Evolutionary conservation across 2,329 filamentous ascomycete species (phyloP).

Genomic region (Septoria linicola): DNA sequence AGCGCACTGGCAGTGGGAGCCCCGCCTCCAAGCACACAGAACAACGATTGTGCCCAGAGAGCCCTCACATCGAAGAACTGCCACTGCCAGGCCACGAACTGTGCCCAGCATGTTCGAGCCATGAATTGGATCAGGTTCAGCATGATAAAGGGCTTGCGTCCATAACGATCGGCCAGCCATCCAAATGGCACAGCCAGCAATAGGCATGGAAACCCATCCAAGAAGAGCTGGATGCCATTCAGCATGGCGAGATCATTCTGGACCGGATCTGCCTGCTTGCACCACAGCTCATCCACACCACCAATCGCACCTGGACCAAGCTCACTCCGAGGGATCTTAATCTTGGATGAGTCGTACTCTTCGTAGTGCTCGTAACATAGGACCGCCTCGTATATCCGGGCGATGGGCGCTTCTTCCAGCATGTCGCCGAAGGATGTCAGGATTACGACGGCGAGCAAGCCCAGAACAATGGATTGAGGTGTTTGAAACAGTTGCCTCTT

Average conservation of each 20-base stretch:
- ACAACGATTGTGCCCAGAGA: conserved; percentile 35
- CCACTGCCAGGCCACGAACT: conserved; percentile 40
- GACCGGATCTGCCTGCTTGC: conserved; percentile 52
- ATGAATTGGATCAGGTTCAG: conserved; percentile 32
- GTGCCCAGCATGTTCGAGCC: conserved; percentile 30
- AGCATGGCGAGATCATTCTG: conserved; percentile 56
- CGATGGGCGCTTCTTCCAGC: conserved; percentile 44
- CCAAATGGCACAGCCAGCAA: conserved; percentile 39
- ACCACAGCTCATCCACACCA: conserved; percentile 40
- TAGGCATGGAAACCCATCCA: conserved; percentile 48
- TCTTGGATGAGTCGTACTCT: conserved; percentile 38
- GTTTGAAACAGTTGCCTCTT: not conserved
- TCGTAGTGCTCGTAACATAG: conserved; percentile 54
- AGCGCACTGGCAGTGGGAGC: conserved; percentile 30
- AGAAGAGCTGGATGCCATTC: conserved; percentile 48
- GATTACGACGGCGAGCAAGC: conserved; percentile 43
- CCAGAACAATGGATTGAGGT: not conserved
- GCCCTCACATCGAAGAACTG: conserved; percentile 36
- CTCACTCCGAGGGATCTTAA: conserved; percentile 28
- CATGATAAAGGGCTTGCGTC: conserved; percentile 37
- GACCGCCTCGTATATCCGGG: conserved; percentile 55
- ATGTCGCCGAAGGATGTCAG: conserved; percentile 47
- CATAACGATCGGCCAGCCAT: conserved; percentile 39
- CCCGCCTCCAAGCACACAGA: conserved; percentile 35
- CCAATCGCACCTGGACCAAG: conserved; percentile 36